phyloP scores from a whole-genome alignment of 495 filamentous ascomycete genomes.

The Penicillium silybi region DNA sequence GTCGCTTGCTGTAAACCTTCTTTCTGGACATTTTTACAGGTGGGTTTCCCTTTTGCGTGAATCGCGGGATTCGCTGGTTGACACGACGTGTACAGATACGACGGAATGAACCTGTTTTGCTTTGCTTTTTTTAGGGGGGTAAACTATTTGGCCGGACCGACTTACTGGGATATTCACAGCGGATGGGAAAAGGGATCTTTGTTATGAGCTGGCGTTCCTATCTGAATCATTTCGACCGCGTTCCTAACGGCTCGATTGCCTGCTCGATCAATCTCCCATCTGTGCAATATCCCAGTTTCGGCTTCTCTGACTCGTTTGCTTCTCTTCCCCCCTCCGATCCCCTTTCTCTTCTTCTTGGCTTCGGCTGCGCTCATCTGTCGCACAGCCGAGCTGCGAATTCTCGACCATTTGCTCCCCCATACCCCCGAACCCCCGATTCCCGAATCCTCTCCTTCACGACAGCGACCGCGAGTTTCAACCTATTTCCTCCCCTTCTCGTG shows the following conservation, averaged over 20 bases:
- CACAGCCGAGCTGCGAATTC: conserved; percentile 4
- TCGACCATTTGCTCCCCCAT: conserved; percentile 8
- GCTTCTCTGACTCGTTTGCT: background rate
- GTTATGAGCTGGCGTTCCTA: conserved; percentile 21
- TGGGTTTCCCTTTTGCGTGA: conserved; percentile 8
- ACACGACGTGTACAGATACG: conserved; percentile 19
- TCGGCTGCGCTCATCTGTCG: conserved; percentile 11
- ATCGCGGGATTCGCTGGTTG: background rate
- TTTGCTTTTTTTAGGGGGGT: conserved; percentile 21
- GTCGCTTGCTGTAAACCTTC: conserved; percentile 38
- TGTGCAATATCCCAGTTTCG: background rate
- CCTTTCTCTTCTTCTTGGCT: conserved; percentile 12
- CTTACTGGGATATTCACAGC: conserved; percentile 15
- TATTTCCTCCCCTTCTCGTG: conserved; percentile 6
- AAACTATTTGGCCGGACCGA: conserved; percentile 12
- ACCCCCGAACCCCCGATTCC: conserved; percentile 12
- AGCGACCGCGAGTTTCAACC: conserved; percentile 26
- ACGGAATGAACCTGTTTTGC: conserved; percentile 28
- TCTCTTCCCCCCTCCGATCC: conserved; percentile 4
- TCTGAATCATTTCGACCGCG: conserved; percentile 20
- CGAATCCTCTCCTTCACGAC: conserved; percentile 26
- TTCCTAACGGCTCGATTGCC: conserved; percentile 11
- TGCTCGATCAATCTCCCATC: conserved; percentile 6
- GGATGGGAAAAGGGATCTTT: conserved; percentile 7
- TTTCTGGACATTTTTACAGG: conserved; percentile 18